A percentile compares a stretch with the other conserved stretches of the same genome.
These are phyloP conservation scores for Phytophthora europaea DNA, from an alignment of 352 stramenopile genomes.

Conservation along the genomic window DNA sequence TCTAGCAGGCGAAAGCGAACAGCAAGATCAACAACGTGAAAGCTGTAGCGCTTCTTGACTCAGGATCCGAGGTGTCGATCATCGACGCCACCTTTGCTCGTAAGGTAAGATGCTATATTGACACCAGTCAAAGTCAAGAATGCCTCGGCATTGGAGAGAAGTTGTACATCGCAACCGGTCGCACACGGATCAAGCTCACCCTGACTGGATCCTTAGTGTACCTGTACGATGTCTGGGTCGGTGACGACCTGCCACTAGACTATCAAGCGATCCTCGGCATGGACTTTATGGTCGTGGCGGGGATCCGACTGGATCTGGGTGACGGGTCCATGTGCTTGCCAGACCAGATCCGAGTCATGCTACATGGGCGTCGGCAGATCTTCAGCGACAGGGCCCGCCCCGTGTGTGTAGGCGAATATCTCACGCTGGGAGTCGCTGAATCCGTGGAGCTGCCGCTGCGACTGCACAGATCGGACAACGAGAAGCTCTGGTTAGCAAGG, in stretches of 20 bases:
- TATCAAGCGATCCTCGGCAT: neutral
- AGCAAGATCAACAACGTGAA: neutral
- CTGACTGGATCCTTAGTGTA: neutral
- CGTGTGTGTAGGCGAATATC: too few species aligned
- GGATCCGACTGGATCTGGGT: neutral
- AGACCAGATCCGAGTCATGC: neutral
- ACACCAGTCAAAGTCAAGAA: neutral
- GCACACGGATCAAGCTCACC: neutral
- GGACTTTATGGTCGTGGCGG: neutral
- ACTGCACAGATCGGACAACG: too few species aligned
- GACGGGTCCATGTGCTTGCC: neutral
- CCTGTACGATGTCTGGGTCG: neutral
- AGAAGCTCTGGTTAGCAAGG: too few species aligned
- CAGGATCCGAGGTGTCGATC: neutral
- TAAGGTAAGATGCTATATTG: neutral
- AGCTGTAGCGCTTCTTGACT: neutral
- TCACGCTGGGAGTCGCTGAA: too few species aligned
- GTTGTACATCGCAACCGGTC: neutral
- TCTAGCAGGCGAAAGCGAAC: neutral
- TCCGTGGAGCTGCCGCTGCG: too few species aligned
- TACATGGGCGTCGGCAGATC: neutral
- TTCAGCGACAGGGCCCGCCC: neutral
- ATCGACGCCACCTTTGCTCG: neutral
- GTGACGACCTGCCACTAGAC: neutral
- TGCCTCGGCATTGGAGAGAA: neutral